phyloP scores from a whole-genome alignment of 495 filamentous ascomycete genomes.

The Bombardia bombarda region DNA sequence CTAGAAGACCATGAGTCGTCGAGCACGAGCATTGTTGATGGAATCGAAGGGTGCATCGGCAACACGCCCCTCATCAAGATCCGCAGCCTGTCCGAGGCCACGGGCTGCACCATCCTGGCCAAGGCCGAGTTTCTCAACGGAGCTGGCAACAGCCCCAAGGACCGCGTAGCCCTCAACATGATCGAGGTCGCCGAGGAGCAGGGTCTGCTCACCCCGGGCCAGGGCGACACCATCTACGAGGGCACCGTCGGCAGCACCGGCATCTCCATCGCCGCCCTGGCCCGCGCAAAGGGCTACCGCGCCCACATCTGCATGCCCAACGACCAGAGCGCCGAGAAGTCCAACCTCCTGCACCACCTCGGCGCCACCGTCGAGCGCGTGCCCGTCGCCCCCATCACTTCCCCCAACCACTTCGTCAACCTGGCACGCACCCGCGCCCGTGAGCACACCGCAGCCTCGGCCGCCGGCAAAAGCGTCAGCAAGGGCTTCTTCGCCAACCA shows the following conservation, averaged over 20 bases:
- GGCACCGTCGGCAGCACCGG: conserved; percentile 93
- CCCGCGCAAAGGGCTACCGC: conserved; percentile 78
- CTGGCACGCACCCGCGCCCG: conserved; percentile 68
- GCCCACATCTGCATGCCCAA: conserved; percentile 97
- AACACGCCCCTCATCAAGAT: conserved; percentile 88
- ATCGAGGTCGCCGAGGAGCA: conserved; percentile 74
- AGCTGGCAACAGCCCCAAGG: conserved; percentile 92
- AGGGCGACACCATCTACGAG: conserved; percentile 92
- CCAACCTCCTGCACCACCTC: conserved; percentile 76
- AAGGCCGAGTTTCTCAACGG: conserved; percentile 98
- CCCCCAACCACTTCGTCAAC: conserved; percentile 91
- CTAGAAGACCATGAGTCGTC: conserved; percentile 45
- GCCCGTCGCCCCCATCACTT: conserved; percentile 82
- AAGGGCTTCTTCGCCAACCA: conserved; percentile 91
- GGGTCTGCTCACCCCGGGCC: conserved; percentile 67
- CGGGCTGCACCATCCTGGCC: conserved; percentile 83
- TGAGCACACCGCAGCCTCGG: conserved; percentile 49
- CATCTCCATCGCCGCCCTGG: conserved; percentile 85
- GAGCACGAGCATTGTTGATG: conserved; percentile 40
- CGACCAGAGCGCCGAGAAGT: conserved; percentile 86
- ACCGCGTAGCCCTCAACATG: conserved; percentile 86
- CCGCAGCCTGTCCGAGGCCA: conserved; percentile 81
- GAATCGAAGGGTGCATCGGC: conserved; percentile 88
- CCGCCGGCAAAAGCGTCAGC: conserved; percentile 23
- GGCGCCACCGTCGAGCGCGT: conserved; percentile 87